Base-by-base conservation (phyloP, 768 basidiomycete genomes). In the Suillus plorans region DNA sequence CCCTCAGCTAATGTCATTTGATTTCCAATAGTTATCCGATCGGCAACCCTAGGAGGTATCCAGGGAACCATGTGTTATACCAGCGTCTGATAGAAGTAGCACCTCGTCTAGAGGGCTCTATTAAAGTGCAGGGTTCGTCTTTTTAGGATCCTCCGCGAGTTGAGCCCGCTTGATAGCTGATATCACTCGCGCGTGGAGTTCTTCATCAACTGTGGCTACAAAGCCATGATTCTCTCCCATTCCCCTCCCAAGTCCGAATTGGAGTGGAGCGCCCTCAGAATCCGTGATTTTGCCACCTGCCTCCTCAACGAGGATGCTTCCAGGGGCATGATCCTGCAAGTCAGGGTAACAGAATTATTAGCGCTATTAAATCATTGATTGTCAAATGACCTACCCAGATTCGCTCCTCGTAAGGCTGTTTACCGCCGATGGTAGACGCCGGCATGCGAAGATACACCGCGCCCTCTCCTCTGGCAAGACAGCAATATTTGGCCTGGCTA, bases 401-500 rank as follows among this genome's bases (percentile, higher is more conserved):
- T 80, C 98, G 98, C 76, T 98, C 97, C 66, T 79, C 76, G 75
- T 99, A 98, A 2, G 89, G 91, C 0, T n/a, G 41, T 59, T 44
- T 59, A 20, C 18, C 41, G 31, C 58, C 39, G 2, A 7, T 6
- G 4, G 85, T 79, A 6, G 87, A 87, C 0, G 88, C 88, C 0
- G 93, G 93, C 83, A 94, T 89, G 9, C 92, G 82, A 50, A 94
- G 78, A 73, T 95, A 97, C 42, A 86, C 85, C 1, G 88, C 89
- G 1, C 95, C 95, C 63, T 97, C 91, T 0, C 96, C 95, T 49
- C 96, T 80, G 5, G 89, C 87, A 16, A 99, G 85, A 71, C 89
- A 88, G 37, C 90, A 87, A 69, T 99, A 99, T 78, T 99, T 99
- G 2, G 95, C 95, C 76, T 98, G 96, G 73, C 91, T 93, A 74